These are phyloP conservation scores for Xylaria hypoxylon DNA, from an alignment of 2,329 filamentous ascomycete genomes.

Conservation along the genomic window DNA sequence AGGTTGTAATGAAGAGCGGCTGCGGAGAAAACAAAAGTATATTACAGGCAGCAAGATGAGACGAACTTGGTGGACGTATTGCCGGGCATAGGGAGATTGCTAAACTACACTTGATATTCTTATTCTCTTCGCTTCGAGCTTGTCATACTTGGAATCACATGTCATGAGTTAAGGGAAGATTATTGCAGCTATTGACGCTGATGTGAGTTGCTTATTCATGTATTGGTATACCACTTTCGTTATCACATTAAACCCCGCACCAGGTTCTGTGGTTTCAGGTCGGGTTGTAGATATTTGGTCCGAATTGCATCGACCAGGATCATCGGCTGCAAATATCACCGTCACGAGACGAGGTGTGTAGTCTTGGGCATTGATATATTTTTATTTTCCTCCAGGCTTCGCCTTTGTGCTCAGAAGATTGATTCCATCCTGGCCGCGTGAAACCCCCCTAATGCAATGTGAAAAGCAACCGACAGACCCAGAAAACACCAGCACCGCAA, in stretches of 20 bases:
- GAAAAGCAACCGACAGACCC: slow-evolving; percentile 50
- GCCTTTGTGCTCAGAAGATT: slow-evolving; percentile 47
- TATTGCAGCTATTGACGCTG: not conserved
- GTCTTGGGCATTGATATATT: slow-evolving; percentile 46
- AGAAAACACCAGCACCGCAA: slow-evolving; percentile 43
- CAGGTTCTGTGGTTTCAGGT: not conserved
- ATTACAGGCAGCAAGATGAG: not conserved
- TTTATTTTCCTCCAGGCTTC: slow-evolving; percentile 45
- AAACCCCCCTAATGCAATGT: slow-evolving; percentile 50
- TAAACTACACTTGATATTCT: not conserved
- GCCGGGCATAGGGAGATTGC: not conserved
- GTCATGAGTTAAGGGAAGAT: not conserved
- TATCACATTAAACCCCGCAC: slow-evolving; percentile 1
- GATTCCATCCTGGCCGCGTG: slow-evolving; percentile 46
- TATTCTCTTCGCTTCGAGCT: slow-evolving; percentile 1
- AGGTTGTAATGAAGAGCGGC: slow-evolving; percentile 16
- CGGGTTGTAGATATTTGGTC: not conserved
- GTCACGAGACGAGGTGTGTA: slow-evolving; percentile 13
- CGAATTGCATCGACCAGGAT: not conserved
- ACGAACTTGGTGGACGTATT: not conserved
- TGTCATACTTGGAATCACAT: not conserved
- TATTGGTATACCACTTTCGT: slow-evolving; percentile 1
- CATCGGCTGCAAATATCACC: slow-evolving; percentile 10
- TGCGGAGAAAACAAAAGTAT: not conserved
- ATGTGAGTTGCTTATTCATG: slow-evolving; percentile 8